Evolutionary conservation across 768 basidiomycete genomes (phyloP), one percentile per base, ranked within the genome.

Genomic region (Suillus hirtellus): DNA sequence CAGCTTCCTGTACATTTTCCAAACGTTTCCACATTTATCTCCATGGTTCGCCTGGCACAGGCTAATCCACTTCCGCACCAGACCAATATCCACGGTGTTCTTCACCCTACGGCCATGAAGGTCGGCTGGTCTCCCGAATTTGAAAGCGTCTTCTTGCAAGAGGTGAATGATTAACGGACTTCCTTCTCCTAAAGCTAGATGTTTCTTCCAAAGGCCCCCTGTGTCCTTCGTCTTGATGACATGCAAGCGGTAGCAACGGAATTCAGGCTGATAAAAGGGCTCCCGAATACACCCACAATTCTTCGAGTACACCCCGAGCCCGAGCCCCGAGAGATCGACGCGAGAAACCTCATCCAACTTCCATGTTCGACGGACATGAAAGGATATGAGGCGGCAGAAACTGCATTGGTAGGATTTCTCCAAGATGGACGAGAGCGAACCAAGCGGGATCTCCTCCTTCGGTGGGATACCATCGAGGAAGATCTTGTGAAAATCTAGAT

Each of bases 71-170:
- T 49, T 24, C 21, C 14, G 21, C 47, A 24, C 21, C 47, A 49
- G 14, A 24, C 21, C 21, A 14, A 49, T 49, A 24, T 49, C 47
- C 21, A 49, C 47, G 6, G 47, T 49, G 47, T 24, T 24, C 12
- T 49, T 49, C 19, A 64, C 27, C 19, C 63, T 64, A 6, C 49
- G 63, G 24, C 63, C 60, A 38, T 52, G 62, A 46, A 63, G 62
- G 3, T 64, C 63, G 19, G 19, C 34, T 10, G 46, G 37, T 37
- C 63, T 50, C 37, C 44, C 58, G 40, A 62, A 34, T 21, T 64
- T 61, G 47, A 24, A 50, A 21, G 42, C 27, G 27, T 61, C 62
- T 27, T 63, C 62, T 37, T 49, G 60, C 47, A 63, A 27, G 14
- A 61, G 40, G 24, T 64, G 60, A 2, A 64, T 64, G n/a, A 31